These are phyloP conservation scores for Hevea brasiliensis DNA, from an alignment of 345 rosid species.

Conservation along the genomic window DNA sequence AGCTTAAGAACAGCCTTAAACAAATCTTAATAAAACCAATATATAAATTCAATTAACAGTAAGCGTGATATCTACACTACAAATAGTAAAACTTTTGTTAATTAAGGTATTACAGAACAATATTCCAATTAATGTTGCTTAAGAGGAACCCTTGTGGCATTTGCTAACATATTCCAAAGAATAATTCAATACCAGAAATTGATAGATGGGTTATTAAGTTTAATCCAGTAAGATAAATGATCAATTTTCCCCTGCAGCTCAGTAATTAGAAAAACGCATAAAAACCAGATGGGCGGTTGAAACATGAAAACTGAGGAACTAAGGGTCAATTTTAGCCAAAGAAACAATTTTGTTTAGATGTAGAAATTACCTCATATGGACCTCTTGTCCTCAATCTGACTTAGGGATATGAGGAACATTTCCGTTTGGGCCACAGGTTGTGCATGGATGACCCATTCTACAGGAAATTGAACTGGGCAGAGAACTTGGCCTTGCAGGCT, in stretches of 20 bases:
- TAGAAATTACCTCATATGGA: constrained; percentile 26
- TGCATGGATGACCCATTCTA: constrained; percentile 17
- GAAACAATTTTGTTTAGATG: background rate
- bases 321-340: constrained; percentile 1
- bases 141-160: background rate
- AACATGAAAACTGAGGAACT: no score
- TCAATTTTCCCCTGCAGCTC: background rate
- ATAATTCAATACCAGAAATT: background rate
- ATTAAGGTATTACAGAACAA: no score
- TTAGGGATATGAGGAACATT: constrained; percentile 5
- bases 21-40: no score
- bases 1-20: background rate
- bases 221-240: background rate
- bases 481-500: constrained; percentile 45
- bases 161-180: background rate
- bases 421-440: background rate
- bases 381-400: constrained; percentile 8
- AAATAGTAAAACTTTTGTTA: no score
- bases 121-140: no score
- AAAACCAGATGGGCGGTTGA: background rate
- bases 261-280: background rate
- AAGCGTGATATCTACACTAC: no score
- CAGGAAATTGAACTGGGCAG: constrained; percentile 28
- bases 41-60: no score
- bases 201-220: background rate